phyloP scores from a whole-genome alignment of 2,329 filamentous ascomycete species.

The Trichoderma atrobrunneum region DNA sequence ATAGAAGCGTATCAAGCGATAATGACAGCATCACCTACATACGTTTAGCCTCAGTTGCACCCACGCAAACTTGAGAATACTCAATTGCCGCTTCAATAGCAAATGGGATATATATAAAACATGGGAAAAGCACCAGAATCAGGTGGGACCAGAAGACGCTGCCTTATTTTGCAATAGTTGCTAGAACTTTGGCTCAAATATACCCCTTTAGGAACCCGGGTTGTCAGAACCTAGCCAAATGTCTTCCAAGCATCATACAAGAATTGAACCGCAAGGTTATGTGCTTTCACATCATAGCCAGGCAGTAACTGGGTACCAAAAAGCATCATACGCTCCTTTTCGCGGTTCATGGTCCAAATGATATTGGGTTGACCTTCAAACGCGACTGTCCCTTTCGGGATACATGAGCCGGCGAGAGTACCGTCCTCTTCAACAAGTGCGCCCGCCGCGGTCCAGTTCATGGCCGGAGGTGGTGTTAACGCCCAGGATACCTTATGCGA shows the following conservation, averaged over 20 bases:
- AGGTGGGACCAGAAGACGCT: no score
- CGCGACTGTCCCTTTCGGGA: neutral
- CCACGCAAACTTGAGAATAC: no score
- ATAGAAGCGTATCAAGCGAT: no score
- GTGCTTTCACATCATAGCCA: neutral
- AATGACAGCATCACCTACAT: no score
- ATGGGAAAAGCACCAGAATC: no score
- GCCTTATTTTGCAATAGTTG: no score
- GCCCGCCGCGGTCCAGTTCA: neutral
- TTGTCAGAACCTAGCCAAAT: neutral
- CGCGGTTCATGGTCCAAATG: neutral
- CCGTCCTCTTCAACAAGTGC: neutral
- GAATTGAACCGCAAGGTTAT: neutral
- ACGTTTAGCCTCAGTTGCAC: no score
- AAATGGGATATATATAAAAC: no score
- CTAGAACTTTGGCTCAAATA: no score
- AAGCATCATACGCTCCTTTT: neutral
- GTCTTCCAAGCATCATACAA: neutral
- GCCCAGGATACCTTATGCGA: neutral
- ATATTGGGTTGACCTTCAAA: neutral
- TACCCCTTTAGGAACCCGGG: no score
- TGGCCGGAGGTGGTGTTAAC: neutral
- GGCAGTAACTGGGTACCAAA: neutral
- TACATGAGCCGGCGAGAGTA: neutral
- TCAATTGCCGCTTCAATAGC: no score